Conservation (phyloP, 2,329 filamentous ascomycete genomes). For the Aspergillus hortae region DNA sequence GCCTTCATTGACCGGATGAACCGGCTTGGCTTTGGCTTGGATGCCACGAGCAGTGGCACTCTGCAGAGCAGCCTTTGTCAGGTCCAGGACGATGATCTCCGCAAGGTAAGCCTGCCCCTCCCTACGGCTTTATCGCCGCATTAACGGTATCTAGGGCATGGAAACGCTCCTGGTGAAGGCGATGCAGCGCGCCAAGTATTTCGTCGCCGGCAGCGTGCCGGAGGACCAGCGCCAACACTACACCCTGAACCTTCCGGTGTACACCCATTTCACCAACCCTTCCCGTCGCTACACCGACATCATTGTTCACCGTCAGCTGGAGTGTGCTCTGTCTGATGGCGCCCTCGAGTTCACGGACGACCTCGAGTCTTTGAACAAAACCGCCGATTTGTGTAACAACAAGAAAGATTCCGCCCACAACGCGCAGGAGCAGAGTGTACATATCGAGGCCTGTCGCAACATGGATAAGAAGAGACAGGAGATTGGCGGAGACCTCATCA, state of each 20-base stretch:
- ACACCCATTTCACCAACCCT: slow-evolving; percentile 96
- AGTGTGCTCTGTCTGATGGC: slow-evolving; percentile 77
- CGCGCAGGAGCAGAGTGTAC: slow-evolving; percentile 96
- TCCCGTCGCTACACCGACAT: slow-evolving; percentile 93
- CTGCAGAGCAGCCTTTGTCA: slow-evolving; percentile 95
- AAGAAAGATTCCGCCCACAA: slow-evolving; percentile 99
- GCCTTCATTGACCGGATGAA: slow-evolving; percentile 93
- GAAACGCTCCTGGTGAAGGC: slow-evolving; percentile 92
- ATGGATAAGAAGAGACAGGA: slow-evolving; percentile 92
- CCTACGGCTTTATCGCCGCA: neutral
- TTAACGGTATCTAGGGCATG: slow-evolving; percentile 63
- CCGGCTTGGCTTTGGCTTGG: slow-evolving; percentile 83
- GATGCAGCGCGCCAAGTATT: slow-evolving; percentile 96
- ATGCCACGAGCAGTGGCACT: slow-evolving; percentile 81
- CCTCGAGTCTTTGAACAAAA: slow-evolving; percentile 82
- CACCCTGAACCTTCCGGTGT: slow-evolving; percentile 84
- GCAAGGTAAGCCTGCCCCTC: slow-evolving; percentile 57
- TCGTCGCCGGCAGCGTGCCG: slow-evolving; percentile 72
- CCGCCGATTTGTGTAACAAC: slow-evolving; percentile 91
- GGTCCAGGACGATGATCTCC: slow-evolving; percentile 80
- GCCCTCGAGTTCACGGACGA: slow-evolving; percentile 85
- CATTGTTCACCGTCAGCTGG: slow-evolving; percentile 90
- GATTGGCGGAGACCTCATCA: slow-evolving; percentile 84
- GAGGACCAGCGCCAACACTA: slow-evolving; percentile 84
- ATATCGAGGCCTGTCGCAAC: slow-evolving; percentile 92